Evolutionary conservation across 2,329 filamentous ascomycete genomes (phyloP), one percentile per base, ranked within the genome.

Genomic region (Simplicillium sp.): DNA sequence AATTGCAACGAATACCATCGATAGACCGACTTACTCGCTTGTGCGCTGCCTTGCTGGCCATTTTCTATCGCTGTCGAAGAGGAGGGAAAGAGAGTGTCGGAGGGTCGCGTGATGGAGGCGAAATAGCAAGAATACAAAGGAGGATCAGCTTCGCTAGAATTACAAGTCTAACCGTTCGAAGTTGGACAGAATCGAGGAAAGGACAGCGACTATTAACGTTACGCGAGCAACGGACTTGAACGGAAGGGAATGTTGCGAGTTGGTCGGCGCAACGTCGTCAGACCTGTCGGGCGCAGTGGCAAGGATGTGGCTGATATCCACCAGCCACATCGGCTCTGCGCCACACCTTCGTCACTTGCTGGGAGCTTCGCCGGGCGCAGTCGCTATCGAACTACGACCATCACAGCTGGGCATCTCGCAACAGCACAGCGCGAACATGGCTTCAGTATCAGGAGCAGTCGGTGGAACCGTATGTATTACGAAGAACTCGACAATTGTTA

Each of bases 41-140:
- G 61, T 79, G 79, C 15, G 82, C 82, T 50, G 82, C 80, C 58
- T 80, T 80, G 54, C 77, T 84, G 38, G 82, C 81, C 82, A 86
- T 86, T 48, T 43, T 11, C 20, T 6, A 25, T 59, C 37, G 17
- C 11, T 32, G 7, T n/a, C 11, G 11, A 14, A 14, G 34, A 16
- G 34, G 37, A 34, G 34, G 37, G 42, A 37, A n/a, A 14, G 16
- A 14, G 11, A n/a, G 33, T 13, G 32, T 31, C 9, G 16, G 15
- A 35, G 41, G 34, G 41, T 43, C 44, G 44, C 44, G 41, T 46
- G 44, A 39, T 25, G 16, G 11, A 25, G 20, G 5, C 20, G 20
- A 9, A 25, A 25, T 9, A 25, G 20, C 9, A 25, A 25, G 20
- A 25, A 25, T 25, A 25, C 20, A 25, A 25, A 25, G 9, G 20